Evolutionary conservation across 2,329 filamentous ascomycete genomes (phyloP).

Genomic region (Ascochyta lentis): DNA sequence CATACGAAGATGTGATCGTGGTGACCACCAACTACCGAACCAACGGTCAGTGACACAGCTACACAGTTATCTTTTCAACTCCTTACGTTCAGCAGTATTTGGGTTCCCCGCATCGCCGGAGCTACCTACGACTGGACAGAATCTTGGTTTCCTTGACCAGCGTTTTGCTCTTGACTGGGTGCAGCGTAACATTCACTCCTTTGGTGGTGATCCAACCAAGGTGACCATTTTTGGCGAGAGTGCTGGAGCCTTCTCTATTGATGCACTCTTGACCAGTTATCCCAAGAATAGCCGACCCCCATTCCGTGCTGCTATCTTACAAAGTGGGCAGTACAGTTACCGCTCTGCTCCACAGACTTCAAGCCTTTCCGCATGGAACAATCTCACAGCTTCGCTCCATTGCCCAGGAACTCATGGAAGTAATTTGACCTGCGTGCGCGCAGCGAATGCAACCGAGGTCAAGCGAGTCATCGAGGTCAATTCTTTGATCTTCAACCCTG

Average conservation of each 20-base stretch:
- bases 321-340: conserved; percentile 38
- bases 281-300: conserved; percentile 27
- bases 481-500: conserved; percentile 27
- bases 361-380: conserved; percentile 28
- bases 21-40: conserved; percentile 41
- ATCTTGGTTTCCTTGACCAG: conserved; percentile 64
- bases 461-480: conserved; percentile 28
- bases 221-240: conserved; percentile 56
- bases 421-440: conserved; percentile 33
- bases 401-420: conserved; percentile 27
- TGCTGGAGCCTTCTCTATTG: conserved; percentile 35
- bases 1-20: conserved; percentile 39
- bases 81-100: conserved; percentile 30
- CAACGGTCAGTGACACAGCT: conserved; percentile 26
- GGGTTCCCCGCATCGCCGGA: conserved; percentile 36
- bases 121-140: conserved; percentile 37
- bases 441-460: conserved; percentile 25
- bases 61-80: too few species aligned
- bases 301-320: conserved; percentile 39
- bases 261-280: conserved; percentile 38
- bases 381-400: conserved; percentile 27
- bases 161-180: conserved; percentile 63
- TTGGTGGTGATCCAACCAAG: conserved; percentile 57
- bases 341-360: conserved; percentile 16
- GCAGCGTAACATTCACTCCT: conserved; percentile 55